Conservation (phyloP, 768 basidiomycete species). For the Phallus indusiatus region DNA sequence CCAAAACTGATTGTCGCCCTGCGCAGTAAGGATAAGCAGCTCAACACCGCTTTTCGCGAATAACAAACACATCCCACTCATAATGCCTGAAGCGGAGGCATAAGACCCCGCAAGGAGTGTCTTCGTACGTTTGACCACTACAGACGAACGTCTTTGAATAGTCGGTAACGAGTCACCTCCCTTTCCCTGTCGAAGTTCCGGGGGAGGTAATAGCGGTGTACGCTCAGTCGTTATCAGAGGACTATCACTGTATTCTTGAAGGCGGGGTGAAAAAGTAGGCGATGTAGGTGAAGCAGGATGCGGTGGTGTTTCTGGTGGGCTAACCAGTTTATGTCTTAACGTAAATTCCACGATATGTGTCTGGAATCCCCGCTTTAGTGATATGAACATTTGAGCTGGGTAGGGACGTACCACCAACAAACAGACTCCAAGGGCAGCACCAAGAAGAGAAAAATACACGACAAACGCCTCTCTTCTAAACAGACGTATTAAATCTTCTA, state of each 20-base stretch:
- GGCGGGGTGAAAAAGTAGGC: conserved; percentile 12
- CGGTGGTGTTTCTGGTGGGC: conserved; percentile 30
- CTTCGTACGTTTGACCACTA: conserved; percentile 28
- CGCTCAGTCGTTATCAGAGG: conserved; percentile 29
- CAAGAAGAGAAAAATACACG: conserved; percentile 70
- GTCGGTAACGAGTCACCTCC: background rate
- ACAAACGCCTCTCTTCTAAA: conserved; percentile 73
- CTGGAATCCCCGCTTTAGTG: conserved; percentile 26
- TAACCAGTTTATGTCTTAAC: conserved; percentile 33
- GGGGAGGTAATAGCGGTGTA: conserved; percentile 45
- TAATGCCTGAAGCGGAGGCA: conserved; percentile 78
- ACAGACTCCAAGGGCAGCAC: conserved; percentile 45
- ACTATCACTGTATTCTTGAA: background rate
- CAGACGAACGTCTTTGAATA: conserved; percentile 15
- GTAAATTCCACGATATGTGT: conserved; percentile 67
- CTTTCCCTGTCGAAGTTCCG: conserved; percentile 17
- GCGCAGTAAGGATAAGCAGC: conserved; percentile 67
- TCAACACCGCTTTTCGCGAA: conserved; percentile 94
- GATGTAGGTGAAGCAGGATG: conserved; percentile 10
- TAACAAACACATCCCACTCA: conserved; percentile 86
- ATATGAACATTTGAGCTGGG: background rate
- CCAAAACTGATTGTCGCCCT: conserved; percentile 74
- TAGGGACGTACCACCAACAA: conserved; percentile 52
- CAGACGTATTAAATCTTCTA: conserved; percentile 74
- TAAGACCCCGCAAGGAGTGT: conserved; percentile 73